A percentile compares a stretch with the other conserved stretches of the same genome.
phyloP scores from a whole-genome alignment of 2,329 filamentous ascomycete genomes.

The Curvularia sp. region DNA sequence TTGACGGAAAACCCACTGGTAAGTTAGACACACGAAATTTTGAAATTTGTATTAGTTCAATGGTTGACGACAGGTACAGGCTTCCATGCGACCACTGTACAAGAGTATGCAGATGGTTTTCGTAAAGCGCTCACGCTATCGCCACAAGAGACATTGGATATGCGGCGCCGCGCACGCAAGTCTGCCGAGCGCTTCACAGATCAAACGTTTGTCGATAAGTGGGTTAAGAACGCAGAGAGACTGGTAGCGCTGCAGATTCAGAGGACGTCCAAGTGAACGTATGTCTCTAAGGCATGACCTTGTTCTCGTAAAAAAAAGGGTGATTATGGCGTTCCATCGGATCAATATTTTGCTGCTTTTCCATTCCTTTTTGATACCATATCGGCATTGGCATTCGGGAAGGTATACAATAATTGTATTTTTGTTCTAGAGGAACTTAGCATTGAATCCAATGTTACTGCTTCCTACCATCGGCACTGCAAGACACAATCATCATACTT shows the following conservation, averaged over 20 bases:
- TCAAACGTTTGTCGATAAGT: constrained; percentile 79
- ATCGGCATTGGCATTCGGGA: constrained; percentile 12
- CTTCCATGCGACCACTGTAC: constrained; percentile 80
- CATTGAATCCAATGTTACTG: neutral
- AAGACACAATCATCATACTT: neutral
- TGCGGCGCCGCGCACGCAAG: constrained; percentile 75
- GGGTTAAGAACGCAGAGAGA: constrained; percentile 76
- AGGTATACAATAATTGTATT: neutral
- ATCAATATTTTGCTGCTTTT: neutral
- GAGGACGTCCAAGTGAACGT: constrained; percentile 19
- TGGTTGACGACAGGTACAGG: constrained; percentile 56
- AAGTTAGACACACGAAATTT: constrained; percentile 21
- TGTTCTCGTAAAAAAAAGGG: neutral
- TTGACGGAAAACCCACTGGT: constrained; percentile 82
- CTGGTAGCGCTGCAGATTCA: constrained; percentile 63
- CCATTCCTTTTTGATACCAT: constrained; percentile 16
- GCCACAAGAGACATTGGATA: constrained; percentile 69
- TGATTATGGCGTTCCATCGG: neutral
- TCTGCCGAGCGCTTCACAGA: constrained; percentile 89
- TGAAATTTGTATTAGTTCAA: neutral
- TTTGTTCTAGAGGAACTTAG: neutral
- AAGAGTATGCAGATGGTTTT: constrained; percentile 83
- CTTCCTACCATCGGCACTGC: neutral
- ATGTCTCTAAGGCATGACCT: neutral
- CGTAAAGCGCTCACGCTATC: constrained; percentile 75